phyloP scores from a whole-genome alignment of 306 rosid species.

The Quercus agrifolia region DNA sequence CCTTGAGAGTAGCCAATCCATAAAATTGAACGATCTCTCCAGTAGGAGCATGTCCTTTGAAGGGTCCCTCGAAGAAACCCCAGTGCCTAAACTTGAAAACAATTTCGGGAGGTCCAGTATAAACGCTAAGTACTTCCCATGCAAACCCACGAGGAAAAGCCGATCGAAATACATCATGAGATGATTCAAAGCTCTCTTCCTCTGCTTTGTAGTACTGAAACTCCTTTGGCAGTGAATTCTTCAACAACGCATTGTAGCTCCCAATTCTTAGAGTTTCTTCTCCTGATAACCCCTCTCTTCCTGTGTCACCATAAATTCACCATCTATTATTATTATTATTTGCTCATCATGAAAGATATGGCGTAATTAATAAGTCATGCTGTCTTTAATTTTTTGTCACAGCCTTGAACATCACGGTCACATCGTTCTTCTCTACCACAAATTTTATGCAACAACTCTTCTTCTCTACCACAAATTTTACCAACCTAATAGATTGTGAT shows the following conservation, averaged over 20 bases:
- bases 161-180: conserved; percentile 52
- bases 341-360: too few species aligned
- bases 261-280: conserved; percentile 67
- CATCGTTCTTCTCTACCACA: too few species aligned
- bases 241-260: conserved; percentile 61
- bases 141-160: conserved; percentile 85
- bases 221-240: conserved; percentile 53
- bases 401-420: too few species aligned
- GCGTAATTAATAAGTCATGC: too few species aligned
- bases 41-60: conserved; percentile 55
- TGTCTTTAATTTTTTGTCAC: too few species aligned
- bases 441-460: too few species aligned
- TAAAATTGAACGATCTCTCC: conserved; percentile 54
- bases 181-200: conserved; percentile 68
- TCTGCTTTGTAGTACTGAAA: conserved; percentile 54
- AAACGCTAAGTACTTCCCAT: conserved; percentile 75
- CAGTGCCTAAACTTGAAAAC: conserved; percentile 78
- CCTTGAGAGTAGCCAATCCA: conserved; percentile 71
- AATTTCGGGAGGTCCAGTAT: conserved; percentile 63
- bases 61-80: conserved; percentile 86
- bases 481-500: too few species aligned
- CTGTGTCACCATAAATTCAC: conserved; percentile 13
- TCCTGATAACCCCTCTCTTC: conserved; percentile 57
- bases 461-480: too few species aligned
- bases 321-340: neutral